A percentile compares a stretch with the other conserved stretches of the same genome.
phyloP scores from a whole-genome alignment of 768 basidiomycete genomes.

The Pleurotus cornucopiae region DNA sequence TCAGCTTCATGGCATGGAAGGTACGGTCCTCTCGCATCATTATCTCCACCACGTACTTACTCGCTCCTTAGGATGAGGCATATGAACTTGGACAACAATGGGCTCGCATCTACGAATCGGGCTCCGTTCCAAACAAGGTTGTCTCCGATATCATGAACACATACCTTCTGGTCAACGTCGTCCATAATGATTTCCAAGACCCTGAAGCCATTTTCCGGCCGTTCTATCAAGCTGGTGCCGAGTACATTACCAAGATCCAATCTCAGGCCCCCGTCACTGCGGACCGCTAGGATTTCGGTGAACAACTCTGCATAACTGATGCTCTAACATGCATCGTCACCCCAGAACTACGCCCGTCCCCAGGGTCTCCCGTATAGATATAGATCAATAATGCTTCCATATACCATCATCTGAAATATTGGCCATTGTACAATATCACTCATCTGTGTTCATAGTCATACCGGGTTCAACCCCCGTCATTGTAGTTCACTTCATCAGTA shows the following conservation, averaged over 20 bases:
- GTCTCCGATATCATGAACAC: constrained; percentile 78
- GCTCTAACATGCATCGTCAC: constrained; percentile 10
- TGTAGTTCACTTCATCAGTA: constrained; percentile 4
- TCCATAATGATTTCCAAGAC: constrained; percentile 93
- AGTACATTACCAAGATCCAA: constrained; percentile 41
- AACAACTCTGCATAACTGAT: neutral
- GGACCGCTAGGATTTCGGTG: neutral
- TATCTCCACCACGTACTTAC: constrained; percentile 1
- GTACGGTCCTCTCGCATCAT: constrained; percentile 30
- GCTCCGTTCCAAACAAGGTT: constrained; percentile 68
- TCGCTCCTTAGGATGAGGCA: constrained; percentile 75
- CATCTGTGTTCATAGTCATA: constrained; percentile 25
- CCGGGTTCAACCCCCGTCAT: constrained; percentile 90
- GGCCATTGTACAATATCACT: constrained; percentile 23
- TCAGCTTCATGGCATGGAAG: constrained; percentile 99
- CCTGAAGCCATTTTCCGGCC: constrained; percentile 81
- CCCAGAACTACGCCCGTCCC: neutral
- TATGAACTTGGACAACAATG: constrained; percentile 90
- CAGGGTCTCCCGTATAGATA: constrained; percentile 11
- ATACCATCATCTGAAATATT: constrained; percentile 15
- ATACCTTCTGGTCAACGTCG: constrained; percentile 88
- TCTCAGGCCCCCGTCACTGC: constrained; percentile 19
- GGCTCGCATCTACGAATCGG: constrained; percentile 81
- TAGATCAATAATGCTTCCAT: neutral
- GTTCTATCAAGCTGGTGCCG: constrained; percentile 74